Evolutionary conservation across 371 early-diverging fungal genomes (phyloP).

Genomic region (Capillidium rhysosporum): DNA sequence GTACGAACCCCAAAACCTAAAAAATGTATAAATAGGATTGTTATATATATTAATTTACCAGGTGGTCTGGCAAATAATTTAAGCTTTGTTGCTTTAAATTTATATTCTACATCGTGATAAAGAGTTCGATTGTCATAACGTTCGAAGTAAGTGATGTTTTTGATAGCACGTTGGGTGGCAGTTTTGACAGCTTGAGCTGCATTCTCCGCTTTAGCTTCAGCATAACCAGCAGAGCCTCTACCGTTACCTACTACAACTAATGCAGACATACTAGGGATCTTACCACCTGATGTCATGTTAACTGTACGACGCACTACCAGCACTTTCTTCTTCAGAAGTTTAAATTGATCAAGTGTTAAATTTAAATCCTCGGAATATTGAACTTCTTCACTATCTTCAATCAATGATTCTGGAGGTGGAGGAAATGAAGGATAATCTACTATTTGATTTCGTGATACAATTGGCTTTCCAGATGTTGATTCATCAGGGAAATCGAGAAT

Average conservation of each 20-base stretch:
- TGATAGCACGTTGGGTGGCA: slow-evolving; percentile 73
- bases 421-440: background rate
- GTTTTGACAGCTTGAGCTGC: slow-evolving; percentile 63
- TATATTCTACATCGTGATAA: slow-evolving; percentile 66
- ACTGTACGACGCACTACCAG: slow-evolving; percentile 56
- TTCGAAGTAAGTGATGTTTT: slow-evolving; percentile 61
- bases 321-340: slow-evolving; percentile 39
- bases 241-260: slow-evolving; percentile 92
- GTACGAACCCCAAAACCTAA: slow-evolving; percentile 83
- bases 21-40: background rate
- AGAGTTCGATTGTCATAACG: slow-evolving; percentile 92
- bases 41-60: slow-evolving; percentile 22
- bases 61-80: slow-evolving; percentile 75
- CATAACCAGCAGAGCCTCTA: slow-evolving; percentile 83
- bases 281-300: slow-evolving; percentile 73
- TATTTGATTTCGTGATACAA: background rate
- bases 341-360: slow-evolving; percentile 10
- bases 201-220: slow-evolving; percentile 79
- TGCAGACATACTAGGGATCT: slow-evolving; percentile 66
- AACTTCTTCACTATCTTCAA: slow-evolving; percentile 1
- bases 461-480: background rate
- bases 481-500: background rate
- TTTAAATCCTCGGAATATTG: background rate
- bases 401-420: background rate
- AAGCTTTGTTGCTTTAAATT: slow-evolving; percentile 74